Percentiles rank a stretch among this genome's conserved stretches.
Evolutionary conservation across 306 rosid species (phyloP).

Genomic region (Cucurbita argyrosperma): DNA sequence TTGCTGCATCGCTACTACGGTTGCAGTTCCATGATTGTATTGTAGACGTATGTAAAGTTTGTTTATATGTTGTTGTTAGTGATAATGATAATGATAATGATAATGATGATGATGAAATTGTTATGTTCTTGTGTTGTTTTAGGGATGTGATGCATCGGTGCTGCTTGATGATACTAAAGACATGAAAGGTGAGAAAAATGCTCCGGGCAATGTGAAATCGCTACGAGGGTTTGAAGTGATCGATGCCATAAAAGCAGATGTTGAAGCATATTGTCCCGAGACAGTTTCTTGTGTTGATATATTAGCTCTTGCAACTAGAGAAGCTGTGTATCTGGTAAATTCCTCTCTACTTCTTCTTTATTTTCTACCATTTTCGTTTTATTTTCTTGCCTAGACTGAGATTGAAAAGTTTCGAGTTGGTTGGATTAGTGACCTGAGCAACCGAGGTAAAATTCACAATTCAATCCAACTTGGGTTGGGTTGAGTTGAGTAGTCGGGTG

Average conservation of each 20-base stretch:
- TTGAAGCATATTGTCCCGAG: constrained; percentile 37
- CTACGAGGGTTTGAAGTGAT: constrained; percentile 54
- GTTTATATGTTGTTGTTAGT: neutral
- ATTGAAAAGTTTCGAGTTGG: no score
- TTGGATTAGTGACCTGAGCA: no score
- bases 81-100: neutral
- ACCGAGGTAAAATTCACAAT: no score
- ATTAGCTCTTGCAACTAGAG: constrained; percentile 48
- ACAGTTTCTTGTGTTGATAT: constrained; percentile 64
- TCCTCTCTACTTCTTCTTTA: neutral
- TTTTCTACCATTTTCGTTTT: no score
- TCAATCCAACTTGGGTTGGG: no score
- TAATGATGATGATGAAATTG: neutral
- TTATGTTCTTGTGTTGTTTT: neutral
- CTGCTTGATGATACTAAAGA: constrained; percentile 42
- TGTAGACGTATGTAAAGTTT: constrained; percentile 23
- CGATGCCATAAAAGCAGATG: constrained; percentile 36
- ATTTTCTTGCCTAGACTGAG: no score
- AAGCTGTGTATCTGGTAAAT: constrained; percentile 41
- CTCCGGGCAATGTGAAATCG: constrained; percentile 37
- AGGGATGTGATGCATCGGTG: constrained; percentile 77
- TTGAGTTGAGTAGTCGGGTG: no score
- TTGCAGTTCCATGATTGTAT: constrained; percentile 70
- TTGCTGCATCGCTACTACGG: constrained; percentile 67
- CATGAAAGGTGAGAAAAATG: constrained; percentile 40